A percentile compares a stretch with the other conserved stretches of the same genome.
These are phyloP conservation scores for Aspergillus homomorphus DNA, from an alignment of 495 filamentous ascomycete species.

Conservation along the genomic window DNA sequence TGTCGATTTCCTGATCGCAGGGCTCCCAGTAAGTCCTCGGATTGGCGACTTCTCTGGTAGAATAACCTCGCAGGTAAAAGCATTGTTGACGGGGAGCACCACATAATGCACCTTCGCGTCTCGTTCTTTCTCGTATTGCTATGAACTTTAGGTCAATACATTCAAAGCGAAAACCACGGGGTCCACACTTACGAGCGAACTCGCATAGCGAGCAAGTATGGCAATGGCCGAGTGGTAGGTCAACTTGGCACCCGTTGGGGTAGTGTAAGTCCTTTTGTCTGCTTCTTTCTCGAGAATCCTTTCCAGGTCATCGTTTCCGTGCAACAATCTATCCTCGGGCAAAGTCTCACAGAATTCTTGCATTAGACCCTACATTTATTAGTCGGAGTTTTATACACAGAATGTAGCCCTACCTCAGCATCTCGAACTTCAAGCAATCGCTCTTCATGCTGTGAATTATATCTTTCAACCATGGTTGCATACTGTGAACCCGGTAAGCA, in stretches of 20 bases:
- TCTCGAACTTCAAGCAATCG: constrained; percentile 55
- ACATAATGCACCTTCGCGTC: constrained; percentile 60
- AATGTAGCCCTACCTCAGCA: constrained; percentile 38
- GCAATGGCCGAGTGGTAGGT: constrained; percentile 70
- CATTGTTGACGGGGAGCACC: constrained; percentile 50
- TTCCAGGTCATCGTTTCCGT: constrained; percentile 59
- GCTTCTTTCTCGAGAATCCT: constrained; percentile 53
- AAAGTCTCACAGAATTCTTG: constrained; percentile 70
- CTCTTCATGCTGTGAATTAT: constrained; percentile 57
- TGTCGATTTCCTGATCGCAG: constrained; percentile 60
- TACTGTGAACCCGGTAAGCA: constrained; percentile 42
- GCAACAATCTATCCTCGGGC: constrained; percentile 70
- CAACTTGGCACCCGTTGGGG: constrained; percentile 74
- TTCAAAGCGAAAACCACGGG: neutral
- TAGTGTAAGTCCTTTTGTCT: constrained; percentile 54
- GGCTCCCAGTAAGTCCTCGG: constrained; percentile 56
- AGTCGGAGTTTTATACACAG: neutral
- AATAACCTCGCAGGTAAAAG: constrained; percentile 76
- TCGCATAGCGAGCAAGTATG: constrained; percentile 62
- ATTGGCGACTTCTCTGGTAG: constrained; percentile 77
- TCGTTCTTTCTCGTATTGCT: constrained; percentile 61
- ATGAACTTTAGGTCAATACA: neutral
- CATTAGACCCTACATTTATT: constrained; percentile 53
- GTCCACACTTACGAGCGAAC: constrained; percentile 46
- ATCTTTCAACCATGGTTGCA: constrained; percentile 74